Base-by-base conservation (phyloP, 805 yeast species). In the Pichia ethanolica region DNA sequence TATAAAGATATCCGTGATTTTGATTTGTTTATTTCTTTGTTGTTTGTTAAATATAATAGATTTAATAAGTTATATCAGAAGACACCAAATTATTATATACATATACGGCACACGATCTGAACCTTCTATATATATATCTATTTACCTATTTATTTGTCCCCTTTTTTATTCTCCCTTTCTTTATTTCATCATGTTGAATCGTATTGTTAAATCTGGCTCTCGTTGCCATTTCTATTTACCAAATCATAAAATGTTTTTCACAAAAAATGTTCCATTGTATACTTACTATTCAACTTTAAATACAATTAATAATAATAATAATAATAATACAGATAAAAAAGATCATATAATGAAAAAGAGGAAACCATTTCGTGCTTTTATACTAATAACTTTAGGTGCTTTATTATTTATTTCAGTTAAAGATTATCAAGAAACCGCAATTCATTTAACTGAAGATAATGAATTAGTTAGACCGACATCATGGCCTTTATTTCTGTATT, bases 401-500 rank as follows among this genome's bases (percentile, higher is more conserved):
- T 38, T 53, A 30, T 34, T 48, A 5, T 38, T 50, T 20, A 45
- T 53, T 9, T 49, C 53, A 12, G 42, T 53, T 20, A 57, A 57
- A 10, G 56, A 56, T 26, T 54, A 58, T 30, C 50, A 56, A 10
- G 50, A 47, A 28, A 49, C 55, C n/a, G 41, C 43, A 5, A 27
- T 57, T 2, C n/a, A 30, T 26, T 13, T 39, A n/a, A 70, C 62
- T 28, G 66, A 65, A 37, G 70, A 67, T 10, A 44, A 51, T 5
- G 50, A 51, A 6, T 45, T 55, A 10, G 73, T 77, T 49, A 75
- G 75, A 56, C 90, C 89, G 8, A 78, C 79, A 55, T 84, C 95
- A 8, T 90, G 97, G 97, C 82, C 85, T 39, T 78, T 91, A 49
- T 90, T 88, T 61, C 84, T 93, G 33, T 93, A 93, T 67, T 81